Evolutionary conservation across 805 yeast species (phyloP).

Genomic region (Yarrowia deformans): DNA sequence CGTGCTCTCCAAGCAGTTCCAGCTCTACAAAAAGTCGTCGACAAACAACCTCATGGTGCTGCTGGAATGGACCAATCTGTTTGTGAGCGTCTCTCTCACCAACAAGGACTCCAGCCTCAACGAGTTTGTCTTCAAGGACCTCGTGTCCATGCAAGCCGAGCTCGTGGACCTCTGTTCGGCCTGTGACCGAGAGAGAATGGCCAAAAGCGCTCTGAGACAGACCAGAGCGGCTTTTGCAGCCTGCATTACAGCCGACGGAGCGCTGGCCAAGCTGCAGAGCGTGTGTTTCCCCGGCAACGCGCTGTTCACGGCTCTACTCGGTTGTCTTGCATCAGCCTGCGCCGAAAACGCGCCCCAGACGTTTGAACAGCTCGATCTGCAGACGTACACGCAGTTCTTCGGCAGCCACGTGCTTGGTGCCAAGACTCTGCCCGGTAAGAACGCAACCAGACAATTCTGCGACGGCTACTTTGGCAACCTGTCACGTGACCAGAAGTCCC

Average conservation of each 20-base stretch:
- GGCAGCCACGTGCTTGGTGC: constrained; percentile 7
- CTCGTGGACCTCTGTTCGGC: constrained; percentile 18
- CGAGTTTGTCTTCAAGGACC: constrained; percentile 27
- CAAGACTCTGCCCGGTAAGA: constrained; percentile 1
- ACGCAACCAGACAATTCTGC: constrained; percentile 3
- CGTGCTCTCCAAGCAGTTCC: constrained; percentile 12
- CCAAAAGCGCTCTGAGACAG: constrained; percentile 26
- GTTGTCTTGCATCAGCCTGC: constrained; percentile 25
- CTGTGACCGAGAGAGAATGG: constrained; percentile 8
- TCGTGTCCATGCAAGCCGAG: constrained; percentile 19
- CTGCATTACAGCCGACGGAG: constrained; percentile 1
- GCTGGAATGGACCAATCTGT: constrained; percentile 18
- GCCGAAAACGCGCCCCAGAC: constrained; percentile 33
- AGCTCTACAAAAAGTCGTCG: constrained; percentile 10
- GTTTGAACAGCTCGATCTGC: constrained; percentile 1
- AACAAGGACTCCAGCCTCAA: not conserved
- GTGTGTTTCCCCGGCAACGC: not conserved
- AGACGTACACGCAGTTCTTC: not conserved
- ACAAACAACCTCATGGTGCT: constrained; percentile 26
- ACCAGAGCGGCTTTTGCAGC: constrained; percentile 15
- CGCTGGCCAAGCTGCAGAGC: not conserved
- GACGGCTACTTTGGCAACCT: constrained; percentile 15
- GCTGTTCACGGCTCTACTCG: not conserved
- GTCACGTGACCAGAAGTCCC: not conserved
- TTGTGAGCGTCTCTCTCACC: not conserved